Conservation (phyloP, 169 alveolate genomes). For the Plasmodium adleri region DNA sequence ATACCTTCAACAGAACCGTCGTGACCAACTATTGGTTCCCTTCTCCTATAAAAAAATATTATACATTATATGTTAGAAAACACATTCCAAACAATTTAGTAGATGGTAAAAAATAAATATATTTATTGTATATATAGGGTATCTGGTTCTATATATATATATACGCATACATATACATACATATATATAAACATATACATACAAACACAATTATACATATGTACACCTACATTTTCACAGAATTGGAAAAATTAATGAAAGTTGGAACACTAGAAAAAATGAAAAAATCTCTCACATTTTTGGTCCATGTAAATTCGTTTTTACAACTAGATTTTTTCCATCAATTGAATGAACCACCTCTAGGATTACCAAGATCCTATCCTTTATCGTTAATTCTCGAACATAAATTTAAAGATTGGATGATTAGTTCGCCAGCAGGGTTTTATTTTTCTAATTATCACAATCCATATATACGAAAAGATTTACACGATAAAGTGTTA, state of each 20-base stretch:
- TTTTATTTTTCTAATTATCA: no score
- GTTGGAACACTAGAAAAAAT: constrained; percentile 30
- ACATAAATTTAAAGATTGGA: constrained; percentile 18
- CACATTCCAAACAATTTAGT: constrained; percentile 18
- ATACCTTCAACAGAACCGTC: constrained; percentile 3
- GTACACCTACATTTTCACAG: constrained; percentile 7
- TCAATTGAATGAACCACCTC: constrained; percentile 36
- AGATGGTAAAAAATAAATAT: no score
- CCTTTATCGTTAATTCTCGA: constrained; percentile 38
- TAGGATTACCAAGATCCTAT: constrained; percentile 1
- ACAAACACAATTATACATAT: no score
- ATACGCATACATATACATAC: no score
- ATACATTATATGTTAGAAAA: constrained; percentile 29
- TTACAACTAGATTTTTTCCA: constrained; percentile 59
- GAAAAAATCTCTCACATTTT: constrained; percentile 20
- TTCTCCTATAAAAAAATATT: constrained; percentile 35
- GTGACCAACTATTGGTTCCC: constrained; percentile 53
- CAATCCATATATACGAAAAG: no score
- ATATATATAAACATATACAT: no score
- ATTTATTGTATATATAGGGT: no score
- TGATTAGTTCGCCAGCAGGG: neutral
- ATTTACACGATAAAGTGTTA: no score
- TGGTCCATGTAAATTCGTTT: constrained; percentile 58
- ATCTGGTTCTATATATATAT: no score
- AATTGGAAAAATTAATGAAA: constrained; percentile 26